Evolutionary conservation across 495 filamentous ascomycete species (phyloP), one percentile per base, ranked within the genome.

Genomic region (Neurospora terricola): DNA sequence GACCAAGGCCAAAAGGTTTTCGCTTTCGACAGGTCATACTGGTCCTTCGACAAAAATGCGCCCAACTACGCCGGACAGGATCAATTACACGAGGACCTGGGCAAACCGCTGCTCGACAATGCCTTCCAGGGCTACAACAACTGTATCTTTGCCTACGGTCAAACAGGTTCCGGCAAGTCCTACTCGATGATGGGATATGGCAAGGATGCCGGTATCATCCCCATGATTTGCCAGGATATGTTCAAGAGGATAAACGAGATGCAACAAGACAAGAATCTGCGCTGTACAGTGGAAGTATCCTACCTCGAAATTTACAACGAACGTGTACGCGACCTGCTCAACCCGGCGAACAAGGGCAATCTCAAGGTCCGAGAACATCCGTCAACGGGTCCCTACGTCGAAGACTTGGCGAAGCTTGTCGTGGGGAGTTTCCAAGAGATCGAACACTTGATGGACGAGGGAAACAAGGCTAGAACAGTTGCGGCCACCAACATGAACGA

Each of bases 111-210:
- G 71, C 88, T 99, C 77, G 95, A 99, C 84, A 98, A 98, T 89
- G 96, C 96, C 38, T 98, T 99, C 77, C 91, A 94, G 77, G 96
- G 96, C 37, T 99, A 98, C 84, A 99, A 99, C 85, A 98, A 98
- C 82, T 99, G 96, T 87, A 99, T 99, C 79, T 99, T 99, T 83
- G 96, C 96, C 5, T 99, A 99, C 80, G 96, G 96, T 48, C 96
- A 99, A 83, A 99, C 96, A 11, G 96, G 96, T 74, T 98, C 95
- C 21, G 96, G 96, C 79, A 99, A 99, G 82, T 97, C 93, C 34
- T 98, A 99, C 79, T 97, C 94, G 70, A 99, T 99, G 96, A 98
- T 98, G 96, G 96, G 96, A 27, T 98, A 98, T 83, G 96, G 96
- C 71, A 91, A 95, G 81, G 96, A 98, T 77, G 89, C 92, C 69